Conservation (phyloP, 768 basidiomycete genomes). For the Gelatoporia subvermispora region DNA sequence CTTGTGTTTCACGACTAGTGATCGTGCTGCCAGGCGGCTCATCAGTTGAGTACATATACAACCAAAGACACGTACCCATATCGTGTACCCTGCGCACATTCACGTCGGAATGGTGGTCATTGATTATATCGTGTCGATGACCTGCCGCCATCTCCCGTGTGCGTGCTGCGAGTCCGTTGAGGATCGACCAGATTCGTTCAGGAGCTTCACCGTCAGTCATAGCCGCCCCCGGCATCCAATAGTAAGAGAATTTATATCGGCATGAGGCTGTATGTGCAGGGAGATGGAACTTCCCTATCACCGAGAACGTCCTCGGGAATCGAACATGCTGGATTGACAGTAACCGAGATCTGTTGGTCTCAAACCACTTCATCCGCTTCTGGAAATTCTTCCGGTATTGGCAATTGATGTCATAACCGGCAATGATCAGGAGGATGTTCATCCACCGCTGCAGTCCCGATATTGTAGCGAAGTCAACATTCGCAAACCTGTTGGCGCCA, state of each 20-base stretch:
- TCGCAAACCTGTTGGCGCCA: slow-evolving; percentile 3
- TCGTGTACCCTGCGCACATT: slow-evolving; percentile 6
- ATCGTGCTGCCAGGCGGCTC: not conserved
- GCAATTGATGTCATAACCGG: slow-evolving; percentile 24
- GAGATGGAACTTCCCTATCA: slow-evolving; percentile 13
- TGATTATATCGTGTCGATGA: slow-evolving; percentile 17
- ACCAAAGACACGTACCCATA: slow-evolving; percentile 6
- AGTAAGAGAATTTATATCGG: slow-evolving; percentile 2
- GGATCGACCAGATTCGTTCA: slow-evolving; percentile 11
- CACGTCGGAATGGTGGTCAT: slow-evolving; percentile 11
- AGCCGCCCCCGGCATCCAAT: slow-evolving; percentile 8
- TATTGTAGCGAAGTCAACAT: slow-evolving; percentile 8
- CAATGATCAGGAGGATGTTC: slow-evolving; percentile 2
- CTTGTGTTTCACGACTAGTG: not conserved
- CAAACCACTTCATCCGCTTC: slow-evolving; percentile 8
- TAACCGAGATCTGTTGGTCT: not conserved
- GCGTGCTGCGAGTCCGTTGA: slow-evolving; percentile 3
- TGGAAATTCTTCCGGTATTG: slow-evolving; percentile 14
- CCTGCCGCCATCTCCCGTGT: slow-evolving; percentile 14
- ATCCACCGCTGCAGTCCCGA: slow-evolving; percentile 9
- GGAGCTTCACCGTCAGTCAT: slow-evolving; percentile 13
- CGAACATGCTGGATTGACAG: not conserved
- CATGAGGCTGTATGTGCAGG: slow-evolving; percentile 7
- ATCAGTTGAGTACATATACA: not conserved
- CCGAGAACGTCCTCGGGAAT: slow-evolving; percentile 3